A percentile compares a stretch with the other conserved stretches of the same genome.
These are phyloP conservation scores for Pichia manshurica DNA, from an alignment of 805 yeast genomes.

Conservation along the genomic window DNA sequence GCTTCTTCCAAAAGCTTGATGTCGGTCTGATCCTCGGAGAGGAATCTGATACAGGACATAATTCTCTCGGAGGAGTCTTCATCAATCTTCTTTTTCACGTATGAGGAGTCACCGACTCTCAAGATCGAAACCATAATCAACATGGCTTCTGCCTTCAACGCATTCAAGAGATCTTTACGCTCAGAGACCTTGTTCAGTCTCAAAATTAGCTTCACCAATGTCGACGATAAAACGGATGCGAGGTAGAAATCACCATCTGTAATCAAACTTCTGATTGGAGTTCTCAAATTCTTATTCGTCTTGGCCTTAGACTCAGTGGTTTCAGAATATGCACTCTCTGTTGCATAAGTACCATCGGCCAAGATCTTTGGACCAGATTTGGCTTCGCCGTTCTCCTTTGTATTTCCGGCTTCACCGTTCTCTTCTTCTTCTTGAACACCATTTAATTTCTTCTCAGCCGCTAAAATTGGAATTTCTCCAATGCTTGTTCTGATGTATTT, in stretches of 20 bases:
- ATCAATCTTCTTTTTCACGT: constrained; percentile 72
- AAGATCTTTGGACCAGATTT: constrained; percentile 69
- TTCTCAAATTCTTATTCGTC: constrained; percentile 37
- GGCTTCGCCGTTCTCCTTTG: constrained; percentile 25
- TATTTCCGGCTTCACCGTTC: constrained; percentile 7
- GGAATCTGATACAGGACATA: constrained; percentile 74
- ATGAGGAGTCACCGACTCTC: constrained; percentile 74
- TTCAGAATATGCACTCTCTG: constrained; percentile 73
- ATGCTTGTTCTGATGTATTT: constrained; percentile 71
- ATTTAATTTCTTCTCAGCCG: constrained; percentile 52
- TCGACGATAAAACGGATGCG: constrained; percentile 79
- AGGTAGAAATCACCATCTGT: constrained; percentile 87
- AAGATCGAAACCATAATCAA: constrained; percentile 86
- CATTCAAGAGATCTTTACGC: constrained; percentile 56
- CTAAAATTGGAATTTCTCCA: constrained; percentile 87
- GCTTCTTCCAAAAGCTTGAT: constrained; percentile 49
- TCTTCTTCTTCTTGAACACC: constrained; percentile 17
- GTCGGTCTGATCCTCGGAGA: constrained; percentile 58
- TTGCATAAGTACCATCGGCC: constrained; percentile 99
- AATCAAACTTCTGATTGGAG: constrained; percentile 77
- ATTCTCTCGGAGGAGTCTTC: constrained; percentile 97
- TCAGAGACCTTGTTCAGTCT: constrained; percentile 58
- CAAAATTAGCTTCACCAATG: constrained; percentile 81
- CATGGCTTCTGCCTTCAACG: constrained; percentile 90
- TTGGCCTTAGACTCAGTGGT: constrained; percentile 28